phyloP scores from a whole-genome alignment of 371 early-diverging fungal genomes.

The Encephalitozoon intestinalis region DNA sequence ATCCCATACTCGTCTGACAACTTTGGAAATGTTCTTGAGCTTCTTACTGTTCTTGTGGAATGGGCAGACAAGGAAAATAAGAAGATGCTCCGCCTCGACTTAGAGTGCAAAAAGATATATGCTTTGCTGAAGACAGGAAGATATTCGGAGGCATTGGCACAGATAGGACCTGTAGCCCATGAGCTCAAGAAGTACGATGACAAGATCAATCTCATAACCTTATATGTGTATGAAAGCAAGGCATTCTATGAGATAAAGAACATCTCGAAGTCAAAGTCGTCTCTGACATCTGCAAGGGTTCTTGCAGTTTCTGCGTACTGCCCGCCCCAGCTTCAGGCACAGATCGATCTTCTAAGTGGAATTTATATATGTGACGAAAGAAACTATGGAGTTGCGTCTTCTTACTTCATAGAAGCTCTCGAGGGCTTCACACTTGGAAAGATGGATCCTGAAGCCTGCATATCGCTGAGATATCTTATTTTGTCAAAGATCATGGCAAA shows the following conservation, averaged over 20 bases:
- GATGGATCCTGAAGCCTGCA: slow-evolving; percentile 25
- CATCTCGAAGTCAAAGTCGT: slow-evolving; percentile 49
- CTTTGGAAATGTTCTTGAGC: slow-evolving; percentile 2
- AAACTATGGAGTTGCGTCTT: slow-evolving; percentile 52
- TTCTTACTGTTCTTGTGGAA: slow-evolving; percentile 51
- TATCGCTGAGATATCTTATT: slow-evolving; percentile 56
- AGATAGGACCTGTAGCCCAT: slow-evolving; percentile 47
- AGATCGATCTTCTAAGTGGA: slow-evolving; percentile 60
- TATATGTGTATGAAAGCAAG: slow-evolving; percentile 60
- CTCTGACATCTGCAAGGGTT: slow-evolving; percentile 59
- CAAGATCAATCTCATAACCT: slow-evolving; percentile 53
- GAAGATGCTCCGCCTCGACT: slow-evolving; percentile 57
- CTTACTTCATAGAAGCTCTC: slow-evolving; percentile 60
- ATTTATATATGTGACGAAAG: slow-evolving; percentile 60
- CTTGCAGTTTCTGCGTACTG: slow-evolving; percentile 56
- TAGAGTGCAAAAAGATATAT: slow-evolving; percentile 56
- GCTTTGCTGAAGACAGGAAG: slow-evolving; percentile 42
- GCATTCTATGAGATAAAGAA: slow-evolving; percentile 59
- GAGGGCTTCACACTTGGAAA: slow-evolving; percentile 57
- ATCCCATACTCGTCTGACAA: slow-evolving; percentile 18
- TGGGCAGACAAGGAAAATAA: slow-evolving; percentile 56
- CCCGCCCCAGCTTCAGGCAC: slow-evolving; percentile 58
- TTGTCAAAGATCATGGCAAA: slow-evolving; percentile 54
- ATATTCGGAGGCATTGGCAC: slow-evolving; percentile 51
- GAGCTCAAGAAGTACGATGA: slow-evolving; percentile 61